phyloP scores from a whole-genome alignment of 257 asterid genomes.

The Striga asiatica region DNA sequence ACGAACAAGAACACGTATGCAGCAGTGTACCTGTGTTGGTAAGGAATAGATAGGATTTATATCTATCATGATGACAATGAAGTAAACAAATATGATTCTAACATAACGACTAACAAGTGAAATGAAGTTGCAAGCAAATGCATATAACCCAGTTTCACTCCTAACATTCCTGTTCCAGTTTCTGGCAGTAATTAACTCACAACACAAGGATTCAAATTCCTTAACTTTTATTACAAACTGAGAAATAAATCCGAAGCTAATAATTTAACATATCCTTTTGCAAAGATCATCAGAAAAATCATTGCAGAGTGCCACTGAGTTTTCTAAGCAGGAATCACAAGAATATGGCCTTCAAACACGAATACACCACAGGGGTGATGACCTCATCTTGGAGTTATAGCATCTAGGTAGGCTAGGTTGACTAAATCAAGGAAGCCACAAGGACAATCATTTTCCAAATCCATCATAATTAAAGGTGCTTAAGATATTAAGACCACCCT shows the following conservation, averaged over 20 bases:
- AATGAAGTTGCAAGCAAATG: conserved; percentile 3
- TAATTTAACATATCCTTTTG: not conserved
- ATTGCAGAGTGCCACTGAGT: not conserved
- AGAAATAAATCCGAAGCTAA: not conserved
- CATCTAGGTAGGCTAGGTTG: conserved; percentile 2
- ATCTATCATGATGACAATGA: not conserved
- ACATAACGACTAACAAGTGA: not conserved
- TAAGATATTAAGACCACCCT: too few species aligned
- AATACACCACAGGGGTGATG: conserved; percentile 8
- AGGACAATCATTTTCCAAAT: too few species aligned
- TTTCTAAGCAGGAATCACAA: not conserved
- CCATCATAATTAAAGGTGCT: too few species aligned
- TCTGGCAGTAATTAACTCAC: conserved; percentile 3
- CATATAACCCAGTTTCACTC: not conserved
- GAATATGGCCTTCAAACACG: not conserved
- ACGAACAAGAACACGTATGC: conserved; percentile 44
- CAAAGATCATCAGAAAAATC: not conserved
- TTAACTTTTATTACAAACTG: not conserved
- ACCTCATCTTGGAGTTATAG: not conserved
- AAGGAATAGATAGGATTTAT: conserved; percentile 12
- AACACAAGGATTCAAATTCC: conserved; percentile 3
- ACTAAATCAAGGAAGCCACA: conserved; percentile 7
- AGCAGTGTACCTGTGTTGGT: conserved; percentile 51
- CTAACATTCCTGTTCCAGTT: conserved; percentile 1
- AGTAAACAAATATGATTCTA: not conserved